phyloP scores from a whole-genome alignment of 805 yeast genomes.

The Yamadazyma olivae region DNA sequence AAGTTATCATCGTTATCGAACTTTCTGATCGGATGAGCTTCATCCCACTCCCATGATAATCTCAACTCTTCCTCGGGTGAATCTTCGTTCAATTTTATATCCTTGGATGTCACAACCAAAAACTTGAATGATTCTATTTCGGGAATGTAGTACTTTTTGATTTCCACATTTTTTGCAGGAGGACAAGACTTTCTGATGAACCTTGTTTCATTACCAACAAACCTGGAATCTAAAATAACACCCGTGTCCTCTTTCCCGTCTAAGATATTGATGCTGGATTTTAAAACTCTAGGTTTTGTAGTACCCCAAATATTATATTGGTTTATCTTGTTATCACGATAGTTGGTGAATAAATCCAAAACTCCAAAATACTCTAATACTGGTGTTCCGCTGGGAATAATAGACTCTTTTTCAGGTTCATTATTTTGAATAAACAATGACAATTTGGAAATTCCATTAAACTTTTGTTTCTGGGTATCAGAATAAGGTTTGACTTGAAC shows the following conservation, averaged over 20 bases:
- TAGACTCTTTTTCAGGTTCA: constrained; percentile 9
- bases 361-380: constrained; percentile 72
- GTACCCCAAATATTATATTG: constrained; percentile 77
- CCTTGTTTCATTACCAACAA: constrained; percentile 70
- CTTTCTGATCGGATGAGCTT: constrained; percentile 65
- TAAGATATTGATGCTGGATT: constrained; percentile 11
- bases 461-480: constrained; percentile 57
- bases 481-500: constrained; percentile 55
- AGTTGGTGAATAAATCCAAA: constrained; percentile 60
- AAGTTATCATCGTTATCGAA: constrained; percentile 24
- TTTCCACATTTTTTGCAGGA: constrained; percentile 61
- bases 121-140: constrained; percentile 46
- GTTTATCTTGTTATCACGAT: constrained; percentile 62
- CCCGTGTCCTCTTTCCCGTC: constrained; percentile 29
- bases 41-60: constrained; percentile 88
- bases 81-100: constrained; percentile 37
- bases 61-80: constrained; percentile 68
- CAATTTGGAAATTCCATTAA: constrained; percentile 65
- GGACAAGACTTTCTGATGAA: constrained; percentile 73
- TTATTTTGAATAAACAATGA: constrained; percentile 49
- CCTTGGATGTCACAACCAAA: constrained; percentile 52
- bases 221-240: constrained; percentile 75
- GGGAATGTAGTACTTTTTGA: constrained; percentile 46
- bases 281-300: constrained; percentile 43
- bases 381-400: constrained; percentile 45